Percentiles rank a stretch among this genome's conserved stretches.
These are phyloP conservation scores for Phytophthora cajani DNA, from an alignment of 352 stramenopile species.

Conservation along the genomic window DNA sequence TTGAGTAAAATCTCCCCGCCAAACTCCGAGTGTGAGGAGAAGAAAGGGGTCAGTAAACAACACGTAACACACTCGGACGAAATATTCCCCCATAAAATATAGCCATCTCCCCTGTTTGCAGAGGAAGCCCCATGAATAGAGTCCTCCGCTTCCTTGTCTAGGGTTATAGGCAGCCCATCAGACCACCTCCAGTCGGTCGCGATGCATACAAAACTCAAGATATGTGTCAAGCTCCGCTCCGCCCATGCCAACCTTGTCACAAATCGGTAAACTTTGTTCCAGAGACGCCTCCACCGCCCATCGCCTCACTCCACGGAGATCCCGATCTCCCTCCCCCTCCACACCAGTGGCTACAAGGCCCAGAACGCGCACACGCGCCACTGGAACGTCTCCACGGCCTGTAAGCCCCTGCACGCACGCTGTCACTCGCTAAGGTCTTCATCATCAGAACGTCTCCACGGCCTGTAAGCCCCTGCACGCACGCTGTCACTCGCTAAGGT, in stretches of 20 bases:
- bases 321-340: conserved; percentile 17
- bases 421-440: conserved; percentile 28
- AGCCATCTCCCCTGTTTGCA: background rate
- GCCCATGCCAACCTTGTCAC: conserved; percentile 17
- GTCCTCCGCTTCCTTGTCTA: conserved; percentile 47
- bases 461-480: conserved; percentile 16
- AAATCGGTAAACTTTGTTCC: conserved; percentile 12
- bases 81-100: conserved; percentile 13
- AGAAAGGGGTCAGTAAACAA: conserved; percentile 83
- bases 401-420: conserved; percentile 23
- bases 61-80: conserved; percentile 41
- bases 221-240: conserved; percentile 18
- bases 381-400: background rate
- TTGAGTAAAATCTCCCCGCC: conserved; percentile 26
- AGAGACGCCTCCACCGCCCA: conserved; percentile 18
- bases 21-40: conserved; percentile 52
- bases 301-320: conserved; percentile 3
- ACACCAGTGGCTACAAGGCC: conserved; percentile 10
- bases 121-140: background rate
- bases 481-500: conserved; percentile 28
- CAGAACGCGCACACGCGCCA: conserved; percentile 9
- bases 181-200: conserved; percentile 34
- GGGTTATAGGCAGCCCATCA: conserved; percentile 74
- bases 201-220: conserved; percentile 28
- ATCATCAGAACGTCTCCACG: conserved; percentile 23